Percentiles rank a stretch among this genome's conserved stretches.
Conservation (phyloP, 768 basidiomycete species). For the Dacryopinax spathularia region DNA sequence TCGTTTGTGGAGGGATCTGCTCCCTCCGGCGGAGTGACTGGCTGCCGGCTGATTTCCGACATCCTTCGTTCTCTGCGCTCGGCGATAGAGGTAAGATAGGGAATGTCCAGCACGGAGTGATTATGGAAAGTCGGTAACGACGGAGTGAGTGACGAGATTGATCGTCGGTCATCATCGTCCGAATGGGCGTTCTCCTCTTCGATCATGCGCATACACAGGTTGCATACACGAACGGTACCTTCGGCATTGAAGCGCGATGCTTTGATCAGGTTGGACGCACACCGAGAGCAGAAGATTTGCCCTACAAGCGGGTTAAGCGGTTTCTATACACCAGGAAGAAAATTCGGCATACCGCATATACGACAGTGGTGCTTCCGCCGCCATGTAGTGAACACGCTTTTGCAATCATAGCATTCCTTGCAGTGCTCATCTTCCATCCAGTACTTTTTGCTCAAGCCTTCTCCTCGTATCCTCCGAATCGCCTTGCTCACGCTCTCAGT, state of each 20-base stretch:
- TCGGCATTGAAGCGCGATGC: conserved; percentile 85
- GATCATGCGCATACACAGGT: conserved; percentile 84
- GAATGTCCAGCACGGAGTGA: not conserved
- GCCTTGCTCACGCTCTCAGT: conserved; percentile 82
- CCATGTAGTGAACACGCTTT: conserved; percentile 87
- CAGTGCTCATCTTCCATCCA: conserved; percentile 99
- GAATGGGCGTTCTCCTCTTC: conserved; percentile 79
- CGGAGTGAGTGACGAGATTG: conserved; percentile 55
- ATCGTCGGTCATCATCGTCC: conserved; percentile 67
- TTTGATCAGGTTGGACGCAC: conserved; percentile 93
- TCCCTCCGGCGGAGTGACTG: not conserved
- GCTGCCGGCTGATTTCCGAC: not conserved
- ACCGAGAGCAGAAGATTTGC: conserved; percentile 94
- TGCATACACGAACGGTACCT: conserved; percentile 92
- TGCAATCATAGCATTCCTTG: conserved; percentile 92
- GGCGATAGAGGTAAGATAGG: not conserved
- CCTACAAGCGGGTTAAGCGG: conserved; percentile 32
- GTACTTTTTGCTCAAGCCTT: conserved; percentile 63
- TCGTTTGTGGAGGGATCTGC: not conserved
- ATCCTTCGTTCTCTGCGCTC: not conserved
- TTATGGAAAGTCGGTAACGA: conserved; percentile 27
- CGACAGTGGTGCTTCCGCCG: conserved; percentile 93
- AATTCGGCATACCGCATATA: conserved; percentile 55
- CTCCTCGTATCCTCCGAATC: conserved; percentile 77
- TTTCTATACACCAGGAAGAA: not conserved